Conservation (phyloP, 257 asterid genomes). For the Perilla frutescens region DNA sequence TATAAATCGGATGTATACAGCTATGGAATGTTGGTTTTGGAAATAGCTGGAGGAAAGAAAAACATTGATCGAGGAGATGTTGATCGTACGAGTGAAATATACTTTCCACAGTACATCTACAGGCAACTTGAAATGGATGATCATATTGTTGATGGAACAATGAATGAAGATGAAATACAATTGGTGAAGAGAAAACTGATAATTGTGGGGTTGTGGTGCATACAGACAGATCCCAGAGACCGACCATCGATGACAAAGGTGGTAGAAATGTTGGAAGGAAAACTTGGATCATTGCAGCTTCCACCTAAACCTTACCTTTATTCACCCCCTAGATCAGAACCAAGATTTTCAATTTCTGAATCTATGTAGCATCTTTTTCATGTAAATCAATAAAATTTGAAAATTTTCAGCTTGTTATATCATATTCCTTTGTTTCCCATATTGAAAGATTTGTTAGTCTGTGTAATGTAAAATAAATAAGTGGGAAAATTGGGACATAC, state of each 20-base stretch:
- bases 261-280: constrained; percentile 51
- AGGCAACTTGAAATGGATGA: constrained; percentile 32
- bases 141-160: neutral
- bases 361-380: neutral
- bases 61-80: constrained; percentile 4
- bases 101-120: constrained; percentile 42
- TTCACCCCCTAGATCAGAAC: constrained; percentile 32
- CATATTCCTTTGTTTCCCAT: too few relatives aligned
- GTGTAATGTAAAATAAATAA: too few relatives aligned
- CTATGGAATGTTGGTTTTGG: constrained; percentile 45
- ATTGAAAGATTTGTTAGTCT: too few relatives aligned
- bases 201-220: constrained; percentile 1
- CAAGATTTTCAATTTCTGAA: neutral
- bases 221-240: constrained; percentile 38
- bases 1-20: constrained; percentile 51
- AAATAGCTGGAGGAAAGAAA: constrained; percentile 33
- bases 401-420: too few relatives aligned
- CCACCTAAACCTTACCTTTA: constrained; percentile 46
- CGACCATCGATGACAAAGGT: constrained; percentile 49
- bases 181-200: constrained; percentile 34
- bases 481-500: too few relatives aligned
- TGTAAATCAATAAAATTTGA: neutral
- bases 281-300: constrained; percentile 30
- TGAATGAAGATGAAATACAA: constrained; percentile 33
- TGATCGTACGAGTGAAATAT: constrained; percentile 20